phyloP scores from a whole-genome alignment of 495 filamentous ascomycete genomes.

The Penicillium longicatenatum region DNA sequence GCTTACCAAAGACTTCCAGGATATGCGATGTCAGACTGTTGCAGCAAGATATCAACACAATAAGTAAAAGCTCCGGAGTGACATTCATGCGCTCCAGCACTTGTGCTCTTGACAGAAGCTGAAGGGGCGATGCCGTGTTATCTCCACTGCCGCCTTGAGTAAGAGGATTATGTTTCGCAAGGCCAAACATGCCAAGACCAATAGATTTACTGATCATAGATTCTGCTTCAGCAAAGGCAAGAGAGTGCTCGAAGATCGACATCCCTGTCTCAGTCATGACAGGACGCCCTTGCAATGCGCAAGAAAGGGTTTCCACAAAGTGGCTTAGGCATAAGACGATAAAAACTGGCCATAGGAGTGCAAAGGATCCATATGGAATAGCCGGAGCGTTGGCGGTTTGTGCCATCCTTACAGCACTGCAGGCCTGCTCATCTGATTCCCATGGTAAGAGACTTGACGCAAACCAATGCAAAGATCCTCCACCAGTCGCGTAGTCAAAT shows the following conservation, averaged over 20 bases:
- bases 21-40: conserved; percentile 85
- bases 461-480: conserved; percentile 67
- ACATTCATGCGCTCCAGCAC: conserved; percentile 69
- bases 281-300: conserved; percentile 83
- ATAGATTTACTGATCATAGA: conserved; percentile 76
- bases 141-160: conserved; percentile 26
- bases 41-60: conserved; percentile 83
- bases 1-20: conserved; percentile 76
- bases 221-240: conserved; percentile 96
- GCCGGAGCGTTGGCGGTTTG: conserved; percentile 43
- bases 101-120: conserved; percentile 43
- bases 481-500: conserved; percentile 72
- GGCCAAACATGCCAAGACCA: conserved; percentile 66
- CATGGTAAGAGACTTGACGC: conserved; percentile 67
- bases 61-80: conserved; percentile 83
- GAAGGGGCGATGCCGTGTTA: conserved; percentile 31
- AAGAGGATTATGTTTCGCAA: conserved; percentile 38
- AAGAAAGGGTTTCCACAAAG: conserved; percentile 83
- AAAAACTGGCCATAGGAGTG: conserved; percentile 87
- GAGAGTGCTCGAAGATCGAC: conserved; percentile 94
- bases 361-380: conserved; percentile 69
- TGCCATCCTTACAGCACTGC: conserved; percentile 71
- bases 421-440: conserved; percentile 70
- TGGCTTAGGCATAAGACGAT: conserved; percentile 78
- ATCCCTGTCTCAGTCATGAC: conserved; percentile 87